Evolutionary conservation across 805 yeast species (phyloP).

Genomic region (Yarrowia porcina): DNA sequence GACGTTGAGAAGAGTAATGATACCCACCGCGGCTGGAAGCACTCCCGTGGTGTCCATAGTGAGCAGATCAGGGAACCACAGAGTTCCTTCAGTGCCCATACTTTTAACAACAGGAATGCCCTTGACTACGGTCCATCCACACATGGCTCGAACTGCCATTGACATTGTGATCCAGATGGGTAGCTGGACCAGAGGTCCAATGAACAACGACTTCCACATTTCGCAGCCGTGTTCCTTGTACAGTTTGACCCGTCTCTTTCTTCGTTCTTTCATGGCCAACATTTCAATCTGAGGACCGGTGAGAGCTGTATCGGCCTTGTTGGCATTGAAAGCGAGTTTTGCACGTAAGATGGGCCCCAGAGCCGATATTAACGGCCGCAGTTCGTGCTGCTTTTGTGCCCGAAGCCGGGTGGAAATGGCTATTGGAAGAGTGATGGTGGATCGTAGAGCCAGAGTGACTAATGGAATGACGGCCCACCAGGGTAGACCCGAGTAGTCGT

Average conservation of each 20-base stretch:
- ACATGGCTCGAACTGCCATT: slow-evolving; percentile 66
- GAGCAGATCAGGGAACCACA: slow-evolving; percentile 62
- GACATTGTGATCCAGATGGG: slow-evolving; percentile 86
- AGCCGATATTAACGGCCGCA: slow-evolving; percentile 69
- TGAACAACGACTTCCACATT: slow-evolving; percentile 69
- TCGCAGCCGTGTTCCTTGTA: slow-evolving; percentile 67
- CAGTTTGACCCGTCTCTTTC: slow-evolving; percentile 68
- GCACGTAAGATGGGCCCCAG: slow-evolving; percentile 70
- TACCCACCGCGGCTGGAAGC: slow-evolving; percentile 70
- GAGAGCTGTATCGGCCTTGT: slow-evolving; percentile 39
- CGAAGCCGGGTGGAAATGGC: slow-evolving; percentile 70
- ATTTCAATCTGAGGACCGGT: slow-evolving; percentile 76
- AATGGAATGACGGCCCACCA: slow-evolving; percentile 83
- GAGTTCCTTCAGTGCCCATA: slow-evolving; percentile 50
- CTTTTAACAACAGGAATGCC: slow-evolving; percentile 37
- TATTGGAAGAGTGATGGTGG: slow-evolving; percentile 70
- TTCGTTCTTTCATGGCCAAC: slow-evolving; percentile 70
- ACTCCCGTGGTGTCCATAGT: slow-evolving; percentile 57
- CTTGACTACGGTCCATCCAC: slow-evolving; percentile 48
- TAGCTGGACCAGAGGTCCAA: slow-evolving; percentile 72
- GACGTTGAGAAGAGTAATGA: slow-evolving; percentile 67
- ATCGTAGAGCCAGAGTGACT: slow-evolving; percentile 62
- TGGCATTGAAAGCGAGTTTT: slow-evolving; percentile 44
- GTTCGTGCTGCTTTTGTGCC: slow-evolving; percentile 63
- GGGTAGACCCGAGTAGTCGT: slow-evolving; percentile 51